Conservation (phyloP, 2,329 filamentous ascomycete species). For the Colletotrichum sublineola region DNA sequence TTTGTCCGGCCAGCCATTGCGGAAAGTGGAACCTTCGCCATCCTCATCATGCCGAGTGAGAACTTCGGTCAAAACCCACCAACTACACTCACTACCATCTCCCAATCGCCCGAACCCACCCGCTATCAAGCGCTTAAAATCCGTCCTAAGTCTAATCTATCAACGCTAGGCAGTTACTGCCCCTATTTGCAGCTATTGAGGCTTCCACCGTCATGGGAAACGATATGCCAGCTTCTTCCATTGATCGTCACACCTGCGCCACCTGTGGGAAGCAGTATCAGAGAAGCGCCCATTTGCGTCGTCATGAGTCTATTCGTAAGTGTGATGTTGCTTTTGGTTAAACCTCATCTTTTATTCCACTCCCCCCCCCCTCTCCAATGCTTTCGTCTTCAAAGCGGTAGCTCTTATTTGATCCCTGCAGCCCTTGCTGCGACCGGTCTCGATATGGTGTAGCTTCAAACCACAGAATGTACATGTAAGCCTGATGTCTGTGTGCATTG, state of each 20-base stretch:
- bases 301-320: conserved; percentile 48
- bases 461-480: background rate
- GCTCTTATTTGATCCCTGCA: no score
- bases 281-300: conserved; percentile 47
- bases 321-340: background rate
- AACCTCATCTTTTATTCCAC: background rate
- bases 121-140: background rate
- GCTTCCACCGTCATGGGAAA: background rate
- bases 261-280: conserved; percentile 47
- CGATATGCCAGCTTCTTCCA: conserved; percentile 21
- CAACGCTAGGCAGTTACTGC: rapidly evolving
- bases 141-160: background rate
- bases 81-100: conserved; percentile 10
- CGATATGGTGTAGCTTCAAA: background rate
- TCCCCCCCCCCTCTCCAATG: background rate
- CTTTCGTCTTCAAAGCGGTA: rapidly evolving
- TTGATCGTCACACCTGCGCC: conserved; percentile 37
- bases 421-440: background rate
- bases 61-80: conserved; percentile 43
- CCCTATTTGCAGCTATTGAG: background rate
- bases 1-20: conserved; percentile 21
- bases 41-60: conserved; percentile 7
- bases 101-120: conserved; percentile 19
- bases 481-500: no score
- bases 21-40: background rate